Conservation (phyloP, 179 eudicot genomes). For the Corrigiola litoralis region DNA sequence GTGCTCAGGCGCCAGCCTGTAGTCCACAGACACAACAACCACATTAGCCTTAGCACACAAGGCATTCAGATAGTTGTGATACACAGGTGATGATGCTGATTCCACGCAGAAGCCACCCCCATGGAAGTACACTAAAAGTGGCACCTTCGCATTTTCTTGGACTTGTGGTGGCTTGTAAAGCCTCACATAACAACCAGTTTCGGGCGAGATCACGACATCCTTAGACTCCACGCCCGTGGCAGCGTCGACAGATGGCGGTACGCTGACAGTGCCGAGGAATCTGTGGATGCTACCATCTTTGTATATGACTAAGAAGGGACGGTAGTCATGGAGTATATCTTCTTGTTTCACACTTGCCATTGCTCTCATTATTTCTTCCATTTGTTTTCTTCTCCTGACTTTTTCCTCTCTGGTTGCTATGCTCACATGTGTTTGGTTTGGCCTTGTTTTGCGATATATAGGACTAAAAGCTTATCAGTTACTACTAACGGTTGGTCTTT, state of each 20-base stretch:
- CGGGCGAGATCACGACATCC: constrained; percentile 23
- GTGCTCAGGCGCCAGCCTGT: constrained; percentile 39
- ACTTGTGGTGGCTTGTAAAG: constrained; percentile 31
- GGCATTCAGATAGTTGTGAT: constrained; percentile 19
- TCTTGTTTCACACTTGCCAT: constrained; percentile 13
- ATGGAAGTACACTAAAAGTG: constrained; percentile 36
- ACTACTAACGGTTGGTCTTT: too few relatives aligned
- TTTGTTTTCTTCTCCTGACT: background rate
- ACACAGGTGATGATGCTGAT: constrained; percentile 21
- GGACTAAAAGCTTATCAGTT: too few relatives aligned
- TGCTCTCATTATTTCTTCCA: constrained; percentile 17
- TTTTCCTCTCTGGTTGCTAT: too few relatives aligned
- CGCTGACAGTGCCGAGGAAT: background rate
- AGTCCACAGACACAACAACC: constrained; percentile 31
- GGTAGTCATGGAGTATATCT: constrained; percentile 28
- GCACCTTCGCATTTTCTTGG: constrained; percentile 14
- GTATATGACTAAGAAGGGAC: constrained; percentile 30
- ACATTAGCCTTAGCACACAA: constrained; percentile 27
- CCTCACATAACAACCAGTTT: constrained; percentile 15
- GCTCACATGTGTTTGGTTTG: too few relatives aligned
- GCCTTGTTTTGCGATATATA: too few relatives aligned
- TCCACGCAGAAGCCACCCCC: constrained; percentile 41
- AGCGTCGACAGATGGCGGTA: constrained; percentile 21
- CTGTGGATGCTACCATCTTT: constrained; percentile 26
- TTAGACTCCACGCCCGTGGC: constrained; percentile 30